Conservation (phyloP, 2,329 filamentous ascomycete species). For the Penicillium sp. region DNA sequence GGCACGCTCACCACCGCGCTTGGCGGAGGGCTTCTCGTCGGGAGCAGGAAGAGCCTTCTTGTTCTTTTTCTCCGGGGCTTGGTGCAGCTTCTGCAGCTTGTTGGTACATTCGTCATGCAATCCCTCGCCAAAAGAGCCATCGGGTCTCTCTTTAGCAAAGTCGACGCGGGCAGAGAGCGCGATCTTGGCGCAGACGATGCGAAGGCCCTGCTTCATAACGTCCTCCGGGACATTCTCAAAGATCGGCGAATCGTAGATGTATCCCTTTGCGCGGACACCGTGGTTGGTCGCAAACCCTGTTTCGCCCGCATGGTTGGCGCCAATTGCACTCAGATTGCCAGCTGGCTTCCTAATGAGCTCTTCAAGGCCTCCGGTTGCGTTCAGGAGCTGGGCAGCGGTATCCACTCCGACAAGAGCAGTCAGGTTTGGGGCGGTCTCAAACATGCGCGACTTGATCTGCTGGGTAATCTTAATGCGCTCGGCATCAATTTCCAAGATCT, state of each 20-base stretch:
- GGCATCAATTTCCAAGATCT: constrained; percentile 82
- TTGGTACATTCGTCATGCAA: constrained; percentile 81
- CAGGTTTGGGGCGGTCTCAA: constrained; percentile 89
- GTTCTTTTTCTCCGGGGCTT: constrained; percentile 87
- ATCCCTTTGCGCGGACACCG: constrained; percentile 86
- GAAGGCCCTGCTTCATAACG: constrained; percentile 88
- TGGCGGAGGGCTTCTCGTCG: constrained; percentile 91
- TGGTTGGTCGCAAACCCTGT: constrained; percentile 90
- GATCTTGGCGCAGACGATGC: constrained; percentile 90
- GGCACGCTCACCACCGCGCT: constrained; percentile 85
- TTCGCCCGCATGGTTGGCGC: constrained; percentile 81
- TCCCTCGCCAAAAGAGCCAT: constrained; percentile 80
- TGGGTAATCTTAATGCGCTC: constrained; percentile 86
- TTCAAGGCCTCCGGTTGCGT: constrained; percentile 84
- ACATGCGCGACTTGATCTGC: constrained; percentile 97
- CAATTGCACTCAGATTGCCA: constrained; percentile 88
- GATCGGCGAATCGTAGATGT: constrained; percentile 87
- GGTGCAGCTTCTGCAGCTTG: constrained; percentile 87
- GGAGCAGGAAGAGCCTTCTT: constrained; percentile 83
- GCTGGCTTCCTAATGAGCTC: constrained; percentile 89
- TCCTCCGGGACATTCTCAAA: constrained; percentile 83
- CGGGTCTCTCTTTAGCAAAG: constrained; percentile 75
- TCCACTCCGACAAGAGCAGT: constrained; percentile 88
- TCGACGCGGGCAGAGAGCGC: constrained; percentile 92
- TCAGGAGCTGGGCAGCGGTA: constrained; percentile 94